Evolutionary conservation across 768 basidiomycete genomes (phyloP).

Genomic region (Boletus reticulatus): DNA sequence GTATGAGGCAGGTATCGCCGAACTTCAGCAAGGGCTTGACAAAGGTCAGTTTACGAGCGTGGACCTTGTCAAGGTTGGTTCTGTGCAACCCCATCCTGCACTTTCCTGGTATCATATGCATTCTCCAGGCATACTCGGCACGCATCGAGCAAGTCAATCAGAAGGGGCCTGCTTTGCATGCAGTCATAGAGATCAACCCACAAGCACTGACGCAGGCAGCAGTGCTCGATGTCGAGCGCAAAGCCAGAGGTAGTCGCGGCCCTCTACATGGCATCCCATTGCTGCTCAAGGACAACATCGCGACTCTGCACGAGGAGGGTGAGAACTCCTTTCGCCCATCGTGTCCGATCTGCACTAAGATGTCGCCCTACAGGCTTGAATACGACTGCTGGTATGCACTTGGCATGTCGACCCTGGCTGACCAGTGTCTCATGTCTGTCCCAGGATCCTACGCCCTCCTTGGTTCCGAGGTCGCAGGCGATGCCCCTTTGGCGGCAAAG

Average conservation of each 20-base stretch:
- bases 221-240: conserved; percentile 48
- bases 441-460: conserved; percentile 36
- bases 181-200: conserved; percentile 61
- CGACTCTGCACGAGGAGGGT: conserved; percentile 33
- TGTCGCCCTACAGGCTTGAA: conserved; percentile 30
- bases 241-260: conserved; percentile 41
- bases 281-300: conserved; percentile 50
- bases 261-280: conserved; percentile 57
- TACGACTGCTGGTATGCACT: conserved; percentile 34
- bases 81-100: background rate
- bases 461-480: conserved; percentile 34
- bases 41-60: conserved; percentile 55
- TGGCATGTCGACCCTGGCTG: background rate
- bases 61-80: conserved; percentile 55
- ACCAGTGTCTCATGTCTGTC: background rate
- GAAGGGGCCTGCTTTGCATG: conserved; percentile 54
- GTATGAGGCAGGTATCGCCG: conserved; percentile 57
- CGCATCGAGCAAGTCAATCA: conserved; percentile 67
- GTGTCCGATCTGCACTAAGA: background rate
- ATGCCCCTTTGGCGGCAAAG: conserved; percentile 30
- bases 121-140: conserved; percentile 56
- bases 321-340: background rate
- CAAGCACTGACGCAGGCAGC: conserved; percentile 53
- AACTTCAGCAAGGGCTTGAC: conserved; percentile 53
- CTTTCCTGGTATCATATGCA: background rate